Evolutionary conservation across 495 filamentous ascomycete genomes (phyloP).

Genomic region (Oidiodendron maius): DNA sequence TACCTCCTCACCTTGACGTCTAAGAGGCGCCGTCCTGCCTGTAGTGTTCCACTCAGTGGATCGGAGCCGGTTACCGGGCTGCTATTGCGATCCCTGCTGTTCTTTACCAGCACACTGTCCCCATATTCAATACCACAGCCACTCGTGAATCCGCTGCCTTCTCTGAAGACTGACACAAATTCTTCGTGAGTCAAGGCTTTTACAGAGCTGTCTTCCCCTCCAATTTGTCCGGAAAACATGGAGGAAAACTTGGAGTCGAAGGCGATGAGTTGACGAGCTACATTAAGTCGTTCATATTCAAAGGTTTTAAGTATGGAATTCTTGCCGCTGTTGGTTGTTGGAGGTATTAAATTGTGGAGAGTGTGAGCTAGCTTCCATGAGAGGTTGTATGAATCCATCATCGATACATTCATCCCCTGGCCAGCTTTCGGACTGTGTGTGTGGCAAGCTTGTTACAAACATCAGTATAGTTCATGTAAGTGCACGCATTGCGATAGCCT

Average conservation of each 20-base stretch:
- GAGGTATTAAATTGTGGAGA: slow-evolving; percentile 18
- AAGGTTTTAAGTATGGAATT: slow-evolving; percentile 18
- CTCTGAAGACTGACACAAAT: slow-evolving; percentile 24
- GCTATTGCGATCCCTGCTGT: neutral
- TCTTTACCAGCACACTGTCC: slow-evolving; percentile 11
- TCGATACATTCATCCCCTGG: slow-evolving; percentile 34
- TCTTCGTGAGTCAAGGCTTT: slow-evolving; percentile 26
- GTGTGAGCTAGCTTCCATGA: slow-evolving; percentile 29
- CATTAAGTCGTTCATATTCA: slow-evolving; percentile 23
- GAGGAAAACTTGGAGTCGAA: slow-evolving; percentile 28
- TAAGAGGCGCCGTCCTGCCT: slow-evolving; percentile 21
- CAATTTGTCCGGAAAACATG: slow-evolving; percentile 36
- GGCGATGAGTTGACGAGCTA: slow-evolving; percentile 27
- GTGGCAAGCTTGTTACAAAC: slow-evolving; percentile 22
- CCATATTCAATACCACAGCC: slow-evolving; percentile 27
- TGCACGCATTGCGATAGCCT: neutral
- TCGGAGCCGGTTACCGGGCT: neutral
- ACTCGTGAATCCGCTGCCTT: slow-evolving; percentile 26
- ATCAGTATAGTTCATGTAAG: neutral
- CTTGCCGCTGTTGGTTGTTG: slow-evolving; percentile 18
- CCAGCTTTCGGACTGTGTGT: slow-evolving; percentile 32
- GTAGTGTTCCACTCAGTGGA: slow-evolving; percentile 14
- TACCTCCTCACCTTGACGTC: slow-evolving; percentile 33
- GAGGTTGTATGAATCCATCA: slow-evolving; percentile 31
- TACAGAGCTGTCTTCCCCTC: slow-evolving; percentile 8